A percentile compares a stretch with the other conserved stretches of the same genome.
Conservation (phyloP, 2,329 filamentous ascomycete genomes). For the Ilyonectria robusta region DNA sequence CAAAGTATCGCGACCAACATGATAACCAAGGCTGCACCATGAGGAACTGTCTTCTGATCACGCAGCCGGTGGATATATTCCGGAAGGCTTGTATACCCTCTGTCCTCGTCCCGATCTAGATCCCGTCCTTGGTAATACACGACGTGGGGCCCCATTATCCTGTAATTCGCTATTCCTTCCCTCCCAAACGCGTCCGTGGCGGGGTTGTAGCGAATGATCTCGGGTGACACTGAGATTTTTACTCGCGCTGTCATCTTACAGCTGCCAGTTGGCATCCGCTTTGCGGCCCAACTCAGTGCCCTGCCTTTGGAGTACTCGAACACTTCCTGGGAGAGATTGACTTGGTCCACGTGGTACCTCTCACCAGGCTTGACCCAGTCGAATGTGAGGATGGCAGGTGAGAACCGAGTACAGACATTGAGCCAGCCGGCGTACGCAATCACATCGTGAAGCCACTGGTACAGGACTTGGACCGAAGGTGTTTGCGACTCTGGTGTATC, state of each 20-base stretch:
- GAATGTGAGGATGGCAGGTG: constrained; percentile 41
- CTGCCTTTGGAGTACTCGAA: constrained; percentile 34
- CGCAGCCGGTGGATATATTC: constrained; percentile 40
- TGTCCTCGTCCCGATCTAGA: constrained; percentile 40
- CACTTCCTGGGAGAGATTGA: constrained; percentile 39
- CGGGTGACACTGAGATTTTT: constrained; percentile 50
- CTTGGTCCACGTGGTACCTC: constrained; percentile 35
- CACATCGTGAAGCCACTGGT: constrained; percentile 49
- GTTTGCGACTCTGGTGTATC: constrained; percentile 27
- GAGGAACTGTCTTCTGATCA: constrained; percentile 30
- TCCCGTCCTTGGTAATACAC: constrained; percentile 49
- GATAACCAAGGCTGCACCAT: constrained; percentile 26
- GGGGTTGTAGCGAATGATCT: constrained; percentile 42
- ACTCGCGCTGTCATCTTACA: constrained; percentile 43
- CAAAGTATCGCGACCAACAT: constrained; percentile 24
- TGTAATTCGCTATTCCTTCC: constrained; percentile 38
- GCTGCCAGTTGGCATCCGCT: background rate
- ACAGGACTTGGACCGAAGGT: constrained; percentile 27
- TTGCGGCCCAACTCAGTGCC: constrained; percentile 11
- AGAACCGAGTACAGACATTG: constrained; percentile 46
- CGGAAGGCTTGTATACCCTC: constrained; percentile 35
- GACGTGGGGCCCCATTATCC: constrained; percentile 45
- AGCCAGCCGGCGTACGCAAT: constrained; percentile 51
- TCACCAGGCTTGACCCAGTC: constrained; percentile 51
- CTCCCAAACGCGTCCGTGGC: constrained; percentile 16